Conservation (phyloP, 139 green algal genomes). For the Medakamo hakoo region DNA sequence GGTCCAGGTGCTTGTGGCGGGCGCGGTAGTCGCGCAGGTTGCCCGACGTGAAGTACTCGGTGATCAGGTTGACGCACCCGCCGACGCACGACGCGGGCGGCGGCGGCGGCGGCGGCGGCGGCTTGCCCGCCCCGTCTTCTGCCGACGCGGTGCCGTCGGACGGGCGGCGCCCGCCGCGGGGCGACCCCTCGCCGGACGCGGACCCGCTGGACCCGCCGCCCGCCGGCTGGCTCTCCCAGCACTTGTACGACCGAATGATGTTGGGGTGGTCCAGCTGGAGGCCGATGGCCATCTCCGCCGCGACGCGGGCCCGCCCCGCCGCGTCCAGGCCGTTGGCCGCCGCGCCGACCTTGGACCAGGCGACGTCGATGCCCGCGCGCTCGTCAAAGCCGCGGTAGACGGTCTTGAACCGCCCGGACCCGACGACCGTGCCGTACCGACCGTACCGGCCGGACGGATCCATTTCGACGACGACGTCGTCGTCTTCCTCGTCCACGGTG, state of each 20-base stretch:
- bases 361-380: conserved; percentile 72
- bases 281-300: conserved; percentile 58
- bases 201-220: no score
- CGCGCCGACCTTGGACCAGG: conserved; percentile 72
- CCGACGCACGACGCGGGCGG: no score
- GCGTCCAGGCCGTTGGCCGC: conserved; percentile 31
- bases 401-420: conserved; percentile 65
- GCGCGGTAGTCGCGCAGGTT: conserved; percentile 76
- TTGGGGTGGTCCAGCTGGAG: conserved; percentile 72
- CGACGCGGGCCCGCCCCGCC: conserved; percentile 45
- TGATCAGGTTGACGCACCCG: conserved; percentile 91
- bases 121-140: no score
- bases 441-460: conserved; percentile 48
- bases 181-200: no score
- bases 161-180: no score
- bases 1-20: conserved; percentile 61
- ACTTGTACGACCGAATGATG: conserved; percentile 73
- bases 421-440: conserved; percentile 50
- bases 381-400: conserved; percentile 68
- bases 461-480: conserved; percentile 28
- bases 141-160: no score
- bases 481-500: conserved; percentile 14
- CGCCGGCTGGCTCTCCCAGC: conserved; percentile 50
- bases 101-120: no score
- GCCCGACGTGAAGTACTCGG: conserved; percentile 82